Evolutionary conservation across 192 early-diverging fungal species (phyloP).

Genomic region (Lobulomyces angularis): DNA sequence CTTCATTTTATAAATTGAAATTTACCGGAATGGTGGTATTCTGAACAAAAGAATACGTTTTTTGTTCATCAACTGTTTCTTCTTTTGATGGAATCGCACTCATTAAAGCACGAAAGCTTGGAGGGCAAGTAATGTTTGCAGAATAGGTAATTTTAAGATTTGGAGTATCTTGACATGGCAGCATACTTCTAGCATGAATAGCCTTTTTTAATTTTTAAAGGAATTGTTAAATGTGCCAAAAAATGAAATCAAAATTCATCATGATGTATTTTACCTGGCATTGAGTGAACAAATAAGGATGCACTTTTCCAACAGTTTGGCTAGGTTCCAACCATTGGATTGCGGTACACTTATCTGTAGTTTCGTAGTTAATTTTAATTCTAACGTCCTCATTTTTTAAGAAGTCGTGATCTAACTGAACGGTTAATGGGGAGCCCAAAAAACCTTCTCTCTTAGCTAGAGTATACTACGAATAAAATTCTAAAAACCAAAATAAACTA

Average conservation of each 20-base stretch:
- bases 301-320: conserved; percentile 85
- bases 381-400: conserved; percentile 31
- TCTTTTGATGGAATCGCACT: conserved; percentile 65
- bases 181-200: conserved; percentile 84
- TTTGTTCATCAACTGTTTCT: conserved; percentile 21
- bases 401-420: conserved; percentile 35
- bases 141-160: conserved; percentile 44
- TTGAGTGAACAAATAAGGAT: conserved; percentile 95
- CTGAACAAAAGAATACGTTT: conserved; percentile 74
- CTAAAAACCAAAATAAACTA: background rate
- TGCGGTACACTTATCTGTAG: conserved; percentile 72
- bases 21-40: conserved; percentile 65
- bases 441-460: conserved; percentile 41
- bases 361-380: conserved; percentile 61
- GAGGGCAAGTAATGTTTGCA: conserved; percentile 66
- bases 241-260: background rate
- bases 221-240: background rate
- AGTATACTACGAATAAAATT: conserved; percentile 22
- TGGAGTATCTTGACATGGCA: conserved; percentile 84
- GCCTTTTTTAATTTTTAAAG: conserved; percentile 7
- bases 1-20: background rate
- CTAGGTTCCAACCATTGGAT: conserved; percentile 83
- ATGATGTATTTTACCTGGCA: conserved; percentile 50
- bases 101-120: conserved; percentile 82
- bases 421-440: conserved; percentile 61